Base-by-base conservation (phyloP, 2,329 filamentous ascomycete genomes). In the Juglanconis juglandina region DNA sequence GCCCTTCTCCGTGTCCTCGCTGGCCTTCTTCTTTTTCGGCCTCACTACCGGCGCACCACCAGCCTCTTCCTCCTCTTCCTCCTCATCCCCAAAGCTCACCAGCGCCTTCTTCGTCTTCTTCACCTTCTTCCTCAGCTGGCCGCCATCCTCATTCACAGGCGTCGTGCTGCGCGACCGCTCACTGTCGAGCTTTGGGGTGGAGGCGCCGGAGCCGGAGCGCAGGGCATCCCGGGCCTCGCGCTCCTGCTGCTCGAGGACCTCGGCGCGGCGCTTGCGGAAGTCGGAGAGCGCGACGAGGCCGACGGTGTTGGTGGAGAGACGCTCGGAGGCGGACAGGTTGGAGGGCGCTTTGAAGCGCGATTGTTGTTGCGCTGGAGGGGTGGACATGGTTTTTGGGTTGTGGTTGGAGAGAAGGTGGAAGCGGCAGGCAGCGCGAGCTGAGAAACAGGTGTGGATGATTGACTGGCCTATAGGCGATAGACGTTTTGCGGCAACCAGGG, bases 181-280 rank as follows among this genome's bases (percentile, higher is more conserved):
- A n/a, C 59, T 51, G 44, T 72, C 79, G 48, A 53, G 46, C 48
- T 57, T 44, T 34, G 58, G 58, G 47, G 55, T 58, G 46, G 81
- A 79, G 49, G 80, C 81, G 50, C 77, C 75, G 60, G 75, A 73
- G 66, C 71, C 72, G 58, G 75, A 72, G 58, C 83, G 70, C 33
- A 83, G 79, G 46, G 80, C 82, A 66, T 91, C 89, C 69, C 87
- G 86, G 11, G 86, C 88, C 69, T 95, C 91, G 69, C 90, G 86
- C 70, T 95, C 91, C 70, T 95, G 94, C 71, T 91, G 88, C 73
- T 97, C 94, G 52, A 96, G 80, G n/a, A 93, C 91, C 75, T 97
- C 92, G 67, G 92, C 93, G 74, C 94, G 91, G 62, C 95, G 88
- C 78, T 99, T 98, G 75, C 94, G 92, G 74, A 96, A 98, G 72